Conservation (phyloP, 2,329 filamentous ascomycete species). For the Fusarium sp. region DNA sequence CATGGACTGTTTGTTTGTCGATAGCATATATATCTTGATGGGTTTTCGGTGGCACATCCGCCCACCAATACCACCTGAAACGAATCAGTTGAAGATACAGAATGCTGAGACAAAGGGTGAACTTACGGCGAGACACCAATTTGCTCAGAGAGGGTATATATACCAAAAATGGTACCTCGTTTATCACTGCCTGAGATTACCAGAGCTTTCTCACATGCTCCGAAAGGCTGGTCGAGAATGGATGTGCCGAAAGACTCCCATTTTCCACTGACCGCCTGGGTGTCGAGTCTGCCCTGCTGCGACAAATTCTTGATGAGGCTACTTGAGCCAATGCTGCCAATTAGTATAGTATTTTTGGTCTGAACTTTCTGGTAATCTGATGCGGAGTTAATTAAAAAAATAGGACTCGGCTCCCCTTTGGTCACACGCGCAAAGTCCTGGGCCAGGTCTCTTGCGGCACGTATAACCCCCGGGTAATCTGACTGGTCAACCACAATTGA, state of each 20-base stretch:
- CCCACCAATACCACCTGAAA: constrained; percentile 43
- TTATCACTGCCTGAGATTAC: constrained; percentile 30
- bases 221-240: neutral
- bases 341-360: neutral
- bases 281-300: neutral
- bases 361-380: neutral
- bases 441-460: constrained; percentile 28
- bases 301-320: neutral
- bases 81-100: rapidly evolving
- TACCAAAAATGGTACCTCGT: constrained; percentile 28
- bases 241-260: constrained; percentile 32
- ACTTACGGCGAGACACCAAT: constrained; percentile 39
- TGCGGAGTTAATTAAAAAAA: neutral
- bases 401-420: neutral
- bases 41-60: constrained; percentile 29
- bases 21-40: constrained; percentile 9
- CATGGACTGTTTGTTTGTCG: constrained; percentile 48
- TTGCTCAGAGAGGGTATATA: constrained; percentile 34
- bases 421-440: constrained; percentile 31
- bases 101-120: rapidly evolving
- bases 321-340: constrained; percentile 21
- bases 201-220: neutral
- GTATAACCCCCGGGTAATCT: constrained; percentile 26
- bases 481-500: constrained; percentile 28
- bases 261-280: constrained; percentile 2